Evolutionary conservation across 495 filamentous ascomycete genomes (phyloP), one percentile per base, ranked within the genome.

Genomic region (Podospora fimiseda): DNA sequence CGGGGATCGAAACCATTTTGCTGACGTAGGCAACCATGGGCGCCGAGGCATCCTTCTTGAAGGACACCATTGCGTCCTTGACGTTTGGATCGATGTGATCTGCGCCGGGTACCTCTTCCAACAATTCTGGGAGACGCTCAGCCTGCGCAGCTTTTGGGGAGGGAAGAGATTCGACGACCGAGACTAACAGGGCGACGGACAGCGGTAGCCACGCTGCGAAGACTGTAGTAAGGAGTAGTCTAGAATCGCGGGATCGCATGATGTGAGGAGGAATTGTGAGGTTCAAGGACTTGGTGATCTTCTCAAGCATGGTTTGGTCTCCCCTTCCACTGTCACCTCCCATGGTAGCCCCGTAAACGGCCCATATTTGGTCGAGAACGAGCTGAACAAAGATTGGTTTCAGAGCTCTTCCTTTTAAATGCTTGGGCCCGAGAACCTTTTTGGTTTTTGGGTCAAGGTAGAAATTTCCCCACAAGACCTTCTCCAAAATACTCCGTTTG

Each of bases 301-400:
- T 97, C 59, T 96, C 90, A 46, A 95, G 70, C 64, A 94, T 77
- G 21, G 74, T 77, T 33, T 86, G 82, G 64, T 97, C 92, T 50
- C 90, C 90, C 73, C 88, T 95, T 54, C 84, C 86, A 59, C 83
- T 84, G 50, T 83, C 83, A 37, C 85, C 87, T 4, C 89, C 89
- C 15, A 80, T 86, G 9, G 91, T 96, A 50, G 90, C 93, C 53
- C 89, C 79, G 67, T 99, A 99, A 18, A 94, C 90, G 45, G 94
- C 92, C 93, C 93, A 99, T 38, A 99, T 86, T 53, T 88, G 94
- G 43, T 96, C 92, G 52, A 99, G 77, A 5, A 99, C 94, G 47
- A 99, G 73, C 65, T 97, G 92, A 23, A 97, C 93, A 69, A 99
- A 99, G 82, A 97, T 91, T 1, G 94, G 93, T 67, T 96, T 99